phyloP scores from a whole-genome alignment of 305 asterid genomes.

The Solanum hybrid region DNA sequence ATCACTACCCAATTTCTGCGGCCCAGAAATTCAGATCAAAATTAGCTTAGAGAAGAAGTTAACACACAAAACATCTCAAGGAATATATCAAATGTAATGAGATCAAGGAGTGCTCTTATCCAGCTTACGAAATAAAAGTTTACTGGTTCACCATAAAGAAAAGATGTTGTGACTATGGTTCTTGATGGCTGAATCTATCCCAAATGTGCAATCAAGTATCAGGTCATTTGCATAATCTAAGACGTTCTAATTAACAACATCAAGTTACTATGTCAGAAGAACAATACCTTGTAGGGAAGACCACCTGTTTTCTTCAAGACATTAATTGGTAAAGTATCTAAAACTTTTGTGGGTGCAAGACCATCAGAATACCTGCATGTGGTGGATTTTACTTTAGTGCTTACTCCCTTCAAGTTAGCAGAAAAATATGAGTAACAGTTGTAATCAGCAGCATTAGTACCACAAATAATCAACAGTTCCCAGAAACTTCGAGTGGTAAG shows the following conservation, averaged over 20 bases:
- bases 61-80: not conserved
- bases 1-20: slow-evolving; percentile 31
- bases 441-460: slow-evolving; percentile 6
- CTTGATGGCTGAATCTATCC: not conserved
- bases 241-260: not conserved
- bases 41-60: not conserved
- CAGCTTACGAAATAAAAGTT: not conserved
- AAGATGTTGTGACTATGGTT: not conserved
- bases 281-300: slow-evolving; percentile 27
- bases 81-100: not conserved
- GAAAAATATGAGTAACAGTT: not conserved
- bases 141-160: not conserved
- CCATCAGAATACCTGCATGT: slow-evolving; percentile 23
- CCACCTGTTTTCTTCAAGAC: slow-evolving; percentile 24
- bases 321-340: slow-evolving; percentile 25
- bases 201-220: not conserved
- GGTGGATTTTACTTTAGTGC: not conserved
- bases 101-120: not conserved
- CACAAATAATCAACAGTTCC: slow-evolving; percentile 39
- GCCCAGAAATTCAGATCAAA: not conserved
- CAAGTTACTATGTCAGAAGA: not conserved
- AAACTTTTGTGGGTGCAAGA: slow-evolving; percentile 25
- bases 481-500: slow-evolving; percentile 34
- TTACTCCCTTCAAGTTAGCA: not conserved
- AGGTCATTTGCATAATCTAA: not conserved